Base-by-base conservation (phyloP, 495 filamentous ascomycete genomes). In the Bryoglossum gracile region DNA sequence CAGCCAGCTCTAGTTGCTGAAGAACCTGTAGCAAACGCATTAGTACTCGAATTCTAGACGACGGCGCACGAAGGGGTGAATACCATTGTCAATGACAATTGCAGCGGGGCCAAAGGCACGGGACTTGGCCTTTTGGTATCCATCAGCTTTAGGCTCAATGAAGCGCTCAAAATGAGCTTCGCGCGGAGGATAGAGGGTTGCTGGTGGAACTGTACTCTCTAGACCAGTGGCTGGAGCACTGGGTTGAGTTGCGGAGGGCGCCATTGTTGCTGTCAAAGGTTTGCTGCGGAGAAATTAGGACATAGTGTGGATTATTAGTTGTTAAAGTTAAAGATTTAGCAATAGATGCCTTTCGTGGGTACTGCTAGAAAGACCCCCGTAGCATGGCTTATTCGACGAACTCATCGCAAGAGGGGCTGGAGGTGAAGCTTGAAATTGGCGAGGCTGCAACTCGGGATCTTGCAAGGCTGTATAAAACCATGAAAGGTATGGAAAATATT, bases 11-110 rank as follows among this genome's bases (percentile, higher is more conserved):
- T 86, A 47, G 94, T 81, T 25, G 80, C 74, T 41, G 84, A 92
- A 13, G 92, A 89, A 48, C 92, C 90, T 96, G 54, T 48, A 37
- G 21, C 38, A 13, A 1, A 18, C 6, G 30, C 14, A n/a, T 48
- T 32, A 51, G 55, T 57, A 49, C 11, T 8, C 24, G 16, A 11
- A 38, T 11, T 47, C 36, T 22, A 8, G 33, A 33, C 5, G 42
- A 43, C 35, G 25, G 50, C 13, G 51, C 36, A 41, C 21, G 10
- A 16, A 26, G 28, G 44, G 47, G 26, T 32, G 19, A 23, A 44
- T 67, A 95, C 90, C 92, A 86, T 97, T 98, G 71, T 98, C 92
- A 57, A 98, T 98, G 50, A 98, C 86, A 56, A 98, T 95, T 28
- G 90, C 87, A 13, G 70, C 65, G n/a, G 64, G 59, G 11, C 70